A percentile compares a stretch with the other conserved stretches of the same genome.
These are phyloP conservation scores for Clarireedia sp. DNA, from an alignment of 2,329 filamentous ascomycete species.

Conservation along the genomic window DNA sequence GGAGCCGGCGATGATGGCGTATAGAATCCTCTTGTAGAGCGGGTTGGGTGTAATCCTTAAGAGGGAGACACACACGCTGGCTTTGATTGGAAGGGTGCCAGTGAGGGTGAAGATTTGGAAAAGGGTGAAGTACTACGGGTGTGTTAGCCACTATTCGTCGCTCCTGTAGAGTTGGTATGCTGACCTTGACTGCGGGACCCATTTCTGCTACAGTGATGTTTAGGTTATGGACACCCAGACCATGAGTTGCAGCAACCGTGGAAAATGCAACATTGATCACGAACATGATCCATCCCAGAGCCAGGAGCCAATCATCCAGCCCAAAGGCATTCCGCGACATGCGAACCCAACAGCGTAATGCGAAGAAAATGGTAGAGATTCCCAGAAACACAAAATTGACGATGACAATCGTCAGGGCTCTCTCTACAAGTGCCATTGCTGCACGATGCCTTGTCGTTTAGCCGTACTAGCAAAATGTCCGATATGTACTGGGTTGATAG, in stretches of 20 bases:
- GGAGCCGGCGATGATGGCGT: neutral
- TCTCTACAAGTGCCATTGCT: neutral
- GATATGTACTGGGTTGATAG: too few species aligned
- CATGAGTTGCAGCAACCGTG: neutral
- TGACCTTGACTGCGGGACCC: slow-evolving; percentile 2
- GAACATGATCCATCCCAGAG: slow-evolving; percentile 3
- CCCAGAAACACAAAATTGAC: slow-evolving; percentile 5
- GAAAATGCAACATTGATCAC: neutral
- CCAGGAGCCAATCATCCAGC: slow-evolving; percentile 3
- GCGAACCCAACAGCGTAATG: neutral
- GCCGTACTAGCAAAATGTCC: neutral
- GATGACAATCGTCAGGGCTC: neutral
- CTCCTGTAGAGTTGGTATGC: neutral
- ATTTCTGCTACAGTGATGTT: slow-evolving; percentile 1
- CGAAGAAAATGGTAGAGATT: neutral
- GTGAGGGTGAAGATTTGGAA: slow-evolving; percentile 2
- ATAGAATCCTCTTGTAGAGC: slow-evolving; percentile 1
- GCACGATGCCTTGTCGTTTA: neutral
- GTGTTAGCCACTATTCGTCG: neutral
- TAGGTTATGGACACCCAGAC: neutral
- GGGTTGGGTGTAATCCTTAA: slow-evolving; percentile 4
- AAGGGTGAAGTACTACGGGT: slow-evolving; percentile 2
- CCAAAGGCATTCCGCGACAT: neutral
- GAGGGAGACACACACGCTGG: slow-evolving; percentile 3
- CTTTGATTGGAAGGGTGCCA: slow-evolving; percentile 3